Conservation (phyloP, 805 yeast species). For the Blastobotrys attinorum region DNA sequence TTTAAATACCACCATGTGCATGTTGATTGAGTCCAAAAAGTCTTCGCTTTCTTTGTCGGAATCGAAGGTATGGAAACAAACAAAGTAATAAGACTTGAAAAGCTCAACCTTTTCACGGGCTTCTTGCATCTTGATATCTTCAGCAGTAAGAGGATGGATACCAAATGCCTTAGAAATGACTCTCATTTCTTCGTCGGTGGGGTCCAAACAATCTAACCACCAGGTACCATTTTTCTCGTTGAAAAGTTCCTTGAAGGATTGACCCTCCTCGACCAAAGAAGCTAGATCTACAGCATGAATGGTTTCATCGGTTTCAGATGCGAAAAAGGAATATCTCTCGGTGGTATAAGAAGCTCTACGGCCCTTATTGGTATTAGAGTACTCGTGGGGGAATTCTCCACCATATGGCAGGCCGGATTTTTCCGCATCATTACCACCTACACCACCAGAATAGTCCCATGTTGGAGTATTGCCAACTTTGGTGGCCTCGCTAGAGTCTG, state of each 20-base stretch:
- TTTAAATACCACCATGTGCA: constrained; percentile 53
- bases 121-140: constrained; percentile 94
- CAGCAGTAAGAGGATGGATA: constrained; percentile 95
- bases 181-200: constrained; percentile 93
- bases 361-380: constrained; percentile 1
- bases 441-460: too few relatives aligned
- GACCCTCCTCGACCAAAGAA: constrained; percentile 52
- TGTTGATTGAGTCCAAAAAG: constrained; percentile 56
- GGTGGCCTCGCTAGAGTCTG: constrained; percentile 1
- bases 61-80: constrained; percentile 95
- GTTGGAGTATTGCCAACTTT: constrained; percentile 1
- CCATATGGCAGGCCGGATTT: background rate
- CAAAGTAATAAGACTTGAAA: constrained; percentile 84
- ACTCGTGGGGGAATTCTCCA: too few relatives aligned
- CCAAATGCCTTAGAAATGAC: constrained; percentile 89
- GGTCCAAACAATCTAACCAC: constrained; percentile 95
- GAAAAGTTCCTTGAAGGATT: constrained; percentile 62
- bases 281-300: constrained; percentile 84
- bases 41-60: constrained; percentile 76
- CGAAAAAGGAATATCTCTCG: constrained; percentile 77
- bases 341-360: constrained; percentile 35
- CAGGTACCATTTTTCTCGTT: constrained; percentile 68
- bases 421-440: constrained; percentile 1
- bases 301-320: constrained; percentile 76
- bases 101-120: constrained; percentile 95